Conservation (phyloP, 1,139 yeast species). For the Hyphopichia burtonii region DNA sequence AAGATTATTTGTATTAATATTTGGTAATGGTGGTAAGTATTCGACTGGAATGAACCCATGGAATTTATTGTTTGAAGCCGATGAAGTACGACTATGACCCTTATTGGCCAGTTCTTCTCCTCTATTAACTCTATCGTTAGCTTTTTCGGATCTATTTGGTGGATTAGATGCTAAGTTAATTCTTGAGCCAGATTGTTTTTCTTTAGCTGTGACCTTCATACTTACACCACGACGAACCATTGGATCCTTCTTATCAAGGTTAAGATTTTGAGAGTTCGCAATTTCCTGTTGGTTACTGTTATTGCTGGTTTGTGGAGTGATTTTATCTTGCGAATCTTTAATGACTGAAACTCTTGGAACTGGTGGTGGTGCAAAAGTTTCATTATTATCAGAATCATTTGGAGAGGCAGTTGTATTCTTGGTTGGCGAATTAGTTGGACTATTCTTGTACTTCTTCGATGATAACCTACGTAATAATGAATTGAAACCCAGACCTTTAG, state of each 20-base stretch:
- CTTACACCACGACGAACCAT: constrained; percentile 62
- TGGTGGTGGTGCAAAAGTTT: constrained; percentile 6
- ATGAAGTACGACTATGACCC: constrained; percentile 31
- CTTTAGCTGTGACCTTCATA: constrained; percentile 62
- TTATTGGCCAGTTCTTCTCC: constrained; percentile 1
- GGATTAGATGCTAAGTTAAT: constrained; percentile 13
- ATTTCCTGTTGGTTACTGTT: background rate
- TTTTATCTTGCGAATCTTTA: constrained; percentile 15
- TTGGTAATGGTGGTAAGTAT: constrained; percentile 50
- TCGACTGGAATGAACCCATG: constrained; percentile 49
- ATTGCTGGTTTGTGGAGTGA: constrained; percentile 13
- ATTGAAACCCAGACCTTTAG: constrained; percentile 31
- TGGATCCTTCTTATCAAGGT: constrained; percentile 32
- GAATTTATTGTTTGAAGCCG: constrained; percentile 25
- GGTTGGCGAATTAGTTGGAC: constrained; percentile 9
- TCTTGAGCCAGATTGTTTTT: constrained; percentile 36
- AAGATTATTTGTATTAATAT: constrained; percentile 30
- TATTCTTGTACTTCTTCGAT: constrained; percentile 27
- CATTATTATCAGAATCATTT: constrained; percentile 1
- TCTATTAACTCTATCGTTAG: background rate
- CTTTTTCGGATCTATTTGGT: background rate
- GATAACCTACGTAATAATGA: constrained; percentile 41
- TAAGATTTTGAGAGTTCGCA: constrained; percentile 2
- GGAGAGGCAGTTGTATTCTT: background rate
- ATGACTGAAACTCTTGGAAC: constrained; percentile 18